These are phyloP conservation scores for Phytophthora parvispora DNA, from an alignment of 352 stramenopile genomes.

Conservation along the genomic window DNA sequence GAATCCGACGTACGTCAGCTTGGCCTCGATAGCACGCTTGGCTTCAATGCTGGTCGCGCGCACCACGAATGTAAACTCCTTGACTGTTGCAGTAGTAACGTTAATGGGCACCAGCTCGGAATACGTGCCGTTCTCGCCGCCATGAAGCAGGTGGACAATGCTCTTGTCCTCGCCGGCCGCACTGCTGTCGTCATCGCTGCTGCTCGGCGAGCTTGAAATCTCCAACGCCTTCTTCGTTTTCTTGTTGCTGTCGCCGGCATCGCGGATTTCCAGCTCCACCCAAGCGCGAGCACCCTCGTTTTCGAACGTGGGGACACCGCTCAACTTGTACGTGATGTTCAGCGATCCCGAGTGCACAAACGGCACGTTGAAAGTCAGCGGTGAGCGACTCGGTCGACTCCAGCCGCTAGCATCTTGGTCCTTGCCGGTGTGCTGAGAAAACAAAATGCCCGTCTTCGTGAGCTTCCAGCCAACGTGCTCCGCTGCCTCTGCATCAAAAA, in stretches of 20 bases:
- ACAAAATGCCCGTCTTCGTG: conserved; percentile 66
- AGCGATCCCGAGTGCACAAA: conserved; percentile 64
- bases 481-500: conserved; percentile 55
- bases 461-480: conserved; percentile 70
- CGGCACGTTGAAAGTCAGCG: conserved; percentile 63
- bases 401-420: conserved; percentile 31
- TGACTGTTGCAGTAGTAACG: conserved; percentile 48
- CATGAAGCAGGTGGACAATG: conserved; percentile 66
- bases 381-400: conserved; percentile 47
- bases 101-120: conserved; percentile 66
- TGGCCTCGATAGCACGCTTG: conserved; percentile 57
- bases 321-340: conserved; percentile 75
- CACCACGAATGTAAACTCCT: conserved; percentile 71
- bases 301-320: conserved; percentile 73
- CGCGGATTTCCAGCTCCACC: conserved; percentile 71
- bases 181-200: conserved; percentile 13
- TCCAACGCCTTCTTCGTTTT: conserved; percentile 25
- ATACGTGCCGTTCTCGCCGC: conserved; percentile 74
- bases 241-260: conserved; percentile 17
- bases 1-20: conserved; percentile 63
- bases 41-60: conserved; percentile 57
- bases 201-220: conserved; percentile 15
- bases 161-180: conserved; percentile 25
- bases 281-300: conserved; percentile 68
- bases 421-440: conserved; percentile 39